A percentile compares a stretch with the other conserved stretches of the same genome.
These are phyloP conservation scores for Euphorbia schlechtendalii DNA, from an alignment of 441 rosid genomes.

Conservation along the genomic window DNA sequence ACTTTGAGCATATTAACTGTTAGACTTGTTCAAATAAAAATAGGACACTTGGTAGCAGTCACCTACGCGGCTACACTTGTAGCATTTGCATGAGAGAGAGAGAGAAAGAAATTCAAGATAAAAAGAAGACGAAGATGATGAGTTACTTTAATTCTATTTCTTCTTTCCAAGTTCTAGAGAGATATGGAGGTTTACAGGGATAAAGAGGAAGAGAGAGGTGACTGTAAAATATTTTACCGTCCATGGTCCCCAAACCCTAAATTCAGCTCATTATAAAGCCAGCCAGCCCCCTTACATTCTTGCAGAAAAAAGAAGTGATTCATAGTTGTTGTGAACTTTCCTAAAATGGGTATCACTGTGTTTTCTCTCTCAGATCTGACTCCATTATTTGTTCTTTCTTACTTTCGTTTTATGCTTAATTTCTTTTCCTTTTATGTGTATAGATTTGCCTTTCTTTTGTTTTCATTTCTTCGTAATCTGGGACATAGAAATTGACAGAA, in stretches of 20 bases:
- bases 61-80: constrained; percentile 63
- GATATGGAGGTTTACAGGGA: no score
- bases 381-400: constrained; percentile 11
- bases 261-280: not conserved
- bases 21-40: constrained; percentile 22
- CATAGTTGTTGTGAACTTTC: constrained; percentile 14
- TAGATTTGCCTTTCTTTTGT: not conserved
- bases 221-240: not conserved
- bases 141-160: no score
- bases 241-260: constrained; percentile 18
- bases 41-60: constrained; percentile 26
- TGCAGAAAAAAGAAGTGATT: not conserved
- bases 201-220: no score
- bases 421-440: not conserved
- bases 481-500: constrained; percentile 85
- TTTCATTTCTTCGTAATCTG: constrained; percentile 2
- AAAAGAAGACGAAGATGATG: constrained; percentile 10
- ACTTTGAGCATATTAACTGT: constrained; percentile 20
- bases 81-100: constrained; percentile 47
- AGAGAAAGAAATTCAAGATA: constrained; percentile 6
- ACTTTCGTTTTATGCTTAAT: not conserved
- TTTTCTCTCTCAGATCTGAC: constrained; percentile 41
- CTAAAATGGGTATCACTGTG: constrained; percentile 21
- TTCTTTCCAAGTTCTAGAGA: not conserved
- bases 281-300: not conserved